Base-by-base conservation (phyloP, 495 filamentous ascomycete species). In the Hypoxylon cercidicola region DNA sequence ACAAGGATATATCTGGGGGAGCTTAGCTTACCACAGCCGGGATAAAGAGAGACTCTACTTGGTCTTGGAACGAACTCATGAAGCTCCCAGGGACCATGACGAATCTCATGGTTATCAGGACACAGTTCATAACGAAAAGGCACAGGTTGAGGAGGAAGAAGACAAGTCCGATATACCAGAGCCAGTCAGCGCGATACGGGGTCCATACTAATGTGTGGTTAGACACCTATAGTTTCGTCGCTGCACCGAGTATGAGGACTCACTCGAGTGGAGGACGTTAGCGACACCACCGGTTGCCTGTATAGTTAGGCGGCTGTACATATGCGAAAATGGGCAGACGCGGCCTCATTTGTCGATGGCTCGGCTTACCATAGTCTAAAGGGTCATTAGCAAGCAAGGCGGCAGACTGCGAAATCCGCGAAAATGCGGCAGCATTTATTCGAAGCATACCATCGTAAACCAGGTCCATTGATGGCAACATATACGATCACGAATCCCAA, bases 251-350 rank as follows among this genome's bases (percentile, higher is more conserved):
- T 23, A n/a, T 0, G 34, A 12, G 20, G 3, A 74, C 76, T 64
- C 82, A 92, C 90, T 82, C 19, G 82, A 79, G 68, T 89, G 83
- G 51, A 95, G 70, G 10, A 92, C 89, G 77, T 93, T 95, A 8
- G 91, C 88, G 60, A 96, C 79, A 0, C 92, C 92, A 11, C 92
- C 92, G 0, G 92, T 95, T 2, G 92, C 91, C 77, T 79, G 47
- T n/a, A 35, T 30, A 45, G 23, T 16, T 19, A 28, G 18, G 12
- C 28, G 11, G 55, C 40, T 54, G 43, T 58, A 28, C 0, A 57
- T 55, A 20, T 0, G 18, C n/a, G 32, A 51, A 10, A 53, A 45
- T 20, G 18, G 47, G 18, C 56, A 25, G 21, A 4, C 21, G 37
- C 11, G 6, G 40, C 18, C 25, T 49, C n/a, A 23, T 34, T 25